Percentiles rank a stretch among this genome's conserved stretches.
Conservation (phyloP, 768 basidiomycete species). For the Trametes elegans region DNA sequence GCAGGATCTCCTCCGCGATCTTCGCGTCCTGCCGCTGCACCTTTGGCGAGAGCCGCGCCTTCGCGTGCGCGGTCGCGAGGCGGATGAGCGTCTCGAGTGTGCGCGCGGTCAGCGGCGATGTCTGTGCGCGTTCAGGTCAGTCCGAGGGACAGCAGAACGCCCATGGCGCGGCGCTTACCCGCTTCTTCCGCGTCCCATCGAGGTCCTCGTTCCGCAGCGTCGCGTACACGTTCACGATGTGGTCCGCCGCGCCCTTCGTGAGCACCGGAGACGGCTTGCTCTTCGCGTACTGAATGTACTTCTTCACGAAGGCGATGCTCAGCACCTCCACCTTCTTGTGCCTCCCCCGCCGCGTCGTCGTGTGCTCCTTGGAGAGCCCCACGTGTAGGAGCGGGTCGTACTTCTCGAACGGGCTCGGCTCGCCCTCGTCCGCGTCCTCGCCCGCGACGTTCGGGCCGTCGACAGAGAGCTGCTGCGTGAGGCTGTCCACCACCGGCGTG, state of each 20-base stretch:
- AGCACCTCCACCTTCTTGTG: constrained; percentile 80
- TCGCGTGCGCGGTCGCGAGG: constrained; percentile 96
- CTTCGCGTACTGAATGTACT: constrained; percentile 98
- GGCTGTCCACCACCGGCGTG: constrained; percentile 83
- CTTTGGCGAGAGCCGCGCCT: constrained; percentile 83
- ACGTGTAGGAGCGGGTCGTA: constrained; percentile 94
- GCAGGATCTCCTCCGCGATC: constrained; percentile 92
- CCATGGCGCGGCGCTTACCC: constrained; percentile 42
- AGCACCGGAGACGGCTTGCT: constrained; percentile 79
- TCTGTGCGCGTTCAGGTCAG: constrained; percentile 45
- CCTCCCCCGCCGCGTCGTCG: constrained; percentile 54
- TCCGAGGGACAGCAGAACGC: neutral
- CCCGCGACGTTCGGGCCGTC: constrained; percentile 66
- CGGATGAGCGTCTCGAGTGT: constrained; percentile 98
- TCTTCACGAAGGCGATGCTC: constrained; percentile 93
- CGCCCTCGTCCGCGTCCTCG: constrained; percentile 47
- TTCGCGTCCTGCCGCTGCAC: constrained; percentile 84
- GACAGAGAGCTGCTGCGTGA: constrained; percentile 84
- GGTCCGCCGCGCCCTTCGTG: constrained; percentile 91
- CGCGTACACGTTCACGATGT: constrained; percentile 91
- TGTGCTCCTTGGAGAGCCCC: constrained; percentile 54
- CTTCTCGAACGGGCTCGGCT: constrained; percentile 90
- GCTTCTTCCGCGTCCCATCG: constrained; percentile 79
- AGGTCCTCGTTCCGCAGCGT: constrained; percentile 89
- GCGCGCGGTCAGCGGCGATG: constrained; percentile 95